phyloP scores from a whole-genome alignment of 2,329 filamentous ascomycete species.

The Aureobasidium sp. region DNA sequence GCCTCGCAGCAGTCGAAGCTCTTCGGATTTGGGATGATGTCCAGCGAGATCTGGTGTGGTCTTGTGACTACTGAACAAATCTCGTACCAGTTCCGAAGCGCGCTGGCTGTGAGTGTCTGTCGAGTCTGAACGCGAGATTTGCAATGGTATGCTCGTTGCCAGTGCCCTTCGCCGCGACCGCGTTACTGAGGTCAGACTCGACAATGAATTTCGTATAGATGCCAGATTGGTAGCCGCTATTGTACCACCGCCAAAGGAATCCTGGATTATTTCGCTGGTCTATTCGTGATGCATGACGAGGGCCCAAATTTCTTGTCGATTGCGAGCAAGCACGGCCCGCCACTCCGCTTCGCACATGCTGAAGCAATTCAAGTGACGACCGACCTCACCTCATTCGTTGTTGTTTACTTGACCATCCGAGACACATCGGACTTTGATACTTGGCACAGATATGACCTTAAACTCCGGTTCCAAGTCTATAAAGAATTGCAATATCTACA shows the following conservation, averaged over 20 bases:
- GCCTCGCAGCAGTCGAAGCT: not conserved
- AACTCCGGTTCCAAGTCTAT: conserved; percentile 8
- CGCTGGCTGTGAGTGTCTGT: not conserved
- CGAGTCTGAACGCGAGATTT: not conserved
- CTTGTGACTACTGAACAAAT: not conserved
- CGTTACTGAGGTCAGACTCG: not conserved
- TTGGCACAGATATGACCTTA: not conserved
- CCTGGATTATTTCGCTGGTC: not conserved
- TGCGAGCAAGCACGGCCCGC: not conserved
- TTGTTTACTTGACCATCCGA: not conserved
- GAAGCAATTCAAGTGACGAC: not conserved
- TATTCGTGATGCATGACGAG: not conserved
- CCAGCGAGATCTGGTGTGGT: not conserved
- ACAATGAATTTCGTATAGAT: not conserved
- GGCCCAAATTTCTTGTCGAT: not conserved
- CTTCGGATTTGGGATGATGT: not conserved
- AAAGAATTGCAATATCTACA: conserved; percentile 11
- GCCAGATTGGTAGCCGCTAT: not conserved
- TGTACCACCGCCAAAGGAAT: not conserved
- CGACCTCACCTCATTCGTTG: no score
- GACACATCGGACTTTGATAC: not conserved
- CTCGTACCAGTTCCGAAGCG: not conserved
- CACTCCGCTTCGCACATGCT: not conserved
- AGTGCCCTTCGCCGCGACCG: not conserved
- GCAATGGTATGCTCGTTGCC: not conserved